Evolutionary conservation across 2,329 filamentous ascomycete genomes (phyloP).

Genomic region (Cadophora sp.): DNA sequence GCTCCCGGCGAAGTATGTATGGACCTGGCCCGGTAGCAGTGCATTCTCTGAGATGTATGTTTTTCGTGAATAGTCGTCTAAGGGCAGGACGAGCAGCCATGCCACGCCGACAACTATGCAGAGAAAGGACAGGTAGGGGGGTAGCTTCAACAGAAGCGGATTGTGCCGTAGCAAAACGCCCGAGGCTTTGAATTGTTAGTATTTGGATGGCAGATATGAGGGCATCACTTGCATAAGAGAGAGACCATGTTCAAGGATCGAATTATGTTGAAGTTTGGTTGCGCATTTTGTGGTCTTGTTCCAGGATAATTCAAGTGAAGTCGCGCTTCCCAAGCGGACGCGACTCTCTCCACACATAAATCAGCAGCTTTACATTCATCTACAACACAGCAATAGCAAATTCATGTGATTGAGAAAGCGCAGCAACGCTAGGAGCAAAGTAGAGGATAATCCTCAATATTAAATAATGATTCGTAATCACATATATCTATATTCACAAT

Average conservation of each 20-base stretch:
- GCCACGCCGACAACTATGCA: slow-evolving; percentile 84
- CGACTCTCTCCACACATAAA: slow-evolving; percentile 19
- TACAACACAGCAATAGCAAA: not conserved
- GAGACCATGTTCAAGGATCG: slow-evolving; percentile 35
- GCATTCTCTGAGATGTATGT: slow-evolving; percentile 99
- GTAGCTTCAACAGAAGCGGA: slow-evolving; percentile 80
- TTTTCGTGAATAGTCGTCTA: slow-evolving; percentile 87
- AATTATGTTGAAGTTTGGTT: slow-evolving; percentile 10
- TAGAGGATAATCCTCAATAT: not conserved
- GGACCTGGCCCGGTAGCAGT: slow-evolving; percentile 91
- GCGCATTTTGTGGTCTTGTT: slow-evolving; percentile 23
- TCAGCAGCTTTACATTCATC: not conserved
- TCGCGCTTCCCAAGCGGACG: slow-evolving; percentile 31
- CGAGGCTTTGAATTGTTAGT: slow-evolving; percentile 50
- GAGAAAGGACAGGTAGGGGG: slow-evolving; percentile 85
- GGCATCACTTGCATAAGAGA: slow-evolving; percentile 37
- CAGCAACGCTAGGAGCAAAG: not conserved
- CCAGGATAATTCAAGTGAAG: slow-evolving; percentile 15
- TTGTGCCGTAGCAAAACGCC: slow-evolving; percentile 78
- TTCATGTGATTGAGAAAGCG: no score
- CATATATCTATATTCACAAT: slow-evolving; percentile 31
- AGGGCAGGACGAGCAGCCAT: slow-evolving; percentile 89
- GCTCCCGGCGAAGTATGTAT: slow-evolving; percentile 96
- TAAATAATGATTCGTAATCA: slow-evolving; percentile 25
- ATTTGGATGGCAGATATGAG: not conserved